A percentile compares a stretch with the other conserved stretches of the same genome.
Evolutionary conservation across 257 asterid genomes (phyloP).

Genomic region (Lycium ferocissimum): DNA sequence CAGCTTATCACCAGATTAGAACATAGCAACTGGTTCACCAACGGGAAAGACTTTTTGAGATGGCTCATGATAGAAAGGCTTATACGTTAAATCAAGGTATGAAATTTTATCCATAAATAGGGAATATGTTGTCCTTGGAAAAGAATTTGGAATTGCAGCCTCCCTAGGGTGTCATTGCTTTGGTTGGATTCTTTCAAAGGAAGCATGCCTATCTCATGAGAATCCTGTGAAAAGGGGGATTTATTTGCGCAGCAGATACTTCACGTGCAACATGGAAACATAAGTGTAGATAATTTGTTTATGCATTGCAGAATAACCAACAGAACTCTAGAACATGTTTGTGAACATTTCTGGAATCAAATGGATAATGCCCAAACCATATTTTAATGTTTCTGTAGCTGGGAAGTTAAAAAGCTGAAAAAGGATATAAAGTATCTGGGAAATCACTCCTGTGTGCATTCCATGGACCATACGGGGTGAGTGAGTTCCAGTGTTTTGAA

Average conservation of each 20-base stretch:
- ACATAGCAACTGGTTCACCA: background rate
- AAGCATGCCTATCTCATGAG: background rate
- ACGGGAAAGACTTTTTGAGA: background rate
- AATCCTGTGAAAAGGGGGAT: background rate
- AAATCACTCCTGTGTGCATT: background rate
- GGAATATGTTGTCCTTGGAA: background rate
- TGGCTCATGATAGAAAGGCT: constrained; percentile 14
- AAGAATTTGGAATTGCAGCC: background rate
- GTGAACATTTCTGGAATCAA: background rate
- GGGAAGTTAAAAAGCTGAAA: background rate
- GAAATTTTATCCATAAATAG: background rate
- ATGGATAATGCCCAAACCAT: background rate
- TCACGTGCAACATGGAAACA: background rate
- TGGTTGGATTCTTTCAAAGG: background rate
- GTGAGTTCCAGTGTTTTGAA: background rate
- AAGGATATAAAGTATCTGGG: background rate
- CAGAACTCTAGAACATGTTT: background rate
- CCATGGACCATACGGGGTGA: background rate
- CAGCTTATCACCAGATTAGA: background rate
- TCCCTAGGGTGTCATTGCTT: background rate
- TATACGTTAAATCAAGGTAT: background rate
- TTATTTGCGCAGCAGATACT: constrained; percentile 4
- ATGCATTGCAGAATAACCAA: background rate
- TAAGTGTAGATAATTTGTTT: background rate
- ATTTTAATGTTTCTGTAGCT: background rate